Percentiles rank a stretch among this genome's conserved stretches.
Evolutionary conservation across 768 basidiomycete genomes (phyloP).

Genomic region (Filobasidium floriforme): DNA sequence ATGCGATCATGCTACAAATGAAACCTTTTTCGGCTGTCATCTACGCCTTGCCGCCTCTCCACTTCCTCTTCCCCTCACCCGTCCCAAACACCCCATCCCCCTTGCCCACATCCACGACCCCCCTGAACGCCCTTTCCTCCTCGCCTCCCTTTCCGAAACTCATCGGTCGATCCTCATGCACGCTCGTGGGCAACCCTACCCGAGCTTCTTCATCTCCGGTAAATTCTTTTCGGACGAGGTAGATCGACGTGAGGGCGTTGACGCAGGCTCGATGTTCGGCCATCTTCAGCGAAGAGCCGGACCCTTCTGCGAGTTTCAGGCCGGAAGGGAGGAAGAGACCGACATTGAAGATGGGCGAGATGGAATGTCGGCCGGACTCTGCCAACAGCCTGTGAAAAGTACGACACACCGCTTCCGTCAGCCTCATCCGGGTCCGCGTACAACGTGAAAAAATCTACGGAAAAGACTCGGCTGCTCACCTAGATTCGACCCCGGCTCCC

Average conservation of each 20-base stretch:
- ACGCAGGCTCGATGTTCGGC: conserved; percentile 73
- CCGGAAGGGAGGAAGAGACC: conserved; percentile 75
- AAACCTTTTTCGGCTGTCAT: background rate
- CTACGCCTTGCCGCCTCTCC: background rate
- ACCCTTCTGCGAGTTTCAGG: conserved; percentile 82
- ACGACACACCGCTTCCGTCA: background rate
- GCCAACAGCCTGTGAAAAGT: conserved; percentile 64
- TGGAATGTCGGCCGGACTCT: conserved; percentile 84
- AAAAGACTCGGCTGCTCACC: conserved; percentile 49
- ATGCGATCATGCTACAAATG: background rate
- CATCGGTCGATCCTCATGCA: conserved; percentile 3
- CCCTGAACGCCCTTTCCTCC: conserved; percentile 8
- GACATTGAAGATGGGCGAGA: conserved; percentile 90
- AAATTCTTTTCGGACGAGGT: conserved; percentile 33
- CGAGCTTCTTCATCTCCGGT: background rate
- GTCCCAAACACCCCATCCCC: conserved; percentile 14
- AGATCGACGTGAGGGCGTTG: conserved; percentile 39
- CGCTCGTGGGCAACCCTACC: conserved; percentile 12
- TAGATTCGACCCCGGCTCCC: conserved; percentile 51
- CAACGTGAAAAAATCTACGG: too few species aligned
- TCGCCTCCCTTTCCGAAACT: conserved; percentile 2
- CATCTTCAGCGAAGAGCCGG: conserved; percentile 87
- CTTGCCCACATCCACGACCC: conserved; percentile 4
- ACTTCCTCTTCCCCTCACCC: conserved; percentile 1
- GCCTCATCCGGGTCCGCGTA: too few species aligned